Evolutionary conservation across 1,284 basidiomycete species (phyloP).

Genomic region (Moesziomyces antarcticus): DNA sequence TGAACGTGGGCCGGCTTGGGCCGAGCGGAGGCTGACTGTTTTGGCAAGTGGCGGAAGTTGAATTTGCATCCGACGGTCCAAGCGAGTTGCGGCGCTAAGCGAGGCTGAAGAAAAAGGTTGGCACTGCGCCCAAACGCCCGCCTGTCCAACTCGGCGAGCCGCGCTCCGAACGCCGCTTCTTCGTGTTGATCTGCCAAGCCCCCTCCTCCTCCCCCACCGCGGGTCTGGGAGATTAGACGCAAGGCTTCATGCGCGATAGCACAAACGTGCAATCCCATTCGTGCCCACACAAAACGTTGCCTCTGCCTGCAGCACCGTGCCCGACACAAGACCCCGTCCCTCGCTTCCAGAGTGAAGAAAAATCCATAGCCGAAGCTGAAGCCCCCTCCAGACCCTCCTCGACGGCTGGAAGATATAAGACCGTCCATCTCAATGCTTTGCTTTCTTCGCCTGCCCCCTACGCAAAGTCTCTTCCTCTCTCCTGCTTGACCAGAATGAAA

Average conservation of each 20-base stretch:
- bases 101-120: too few relatives aligned
- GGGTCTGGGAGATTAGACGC: conserved; percentile 2
- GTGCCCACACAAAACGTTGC: not conserved
- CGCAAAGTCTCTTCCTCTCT: conserved; percentile 3
- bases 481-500: conserved; percentile 15
- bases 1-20: too few relatives aligned
- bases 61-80: too few relatives aligned
- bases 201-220: too few relatives aligned
- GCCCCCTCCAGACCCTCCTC: not conserved
- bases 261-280: conserved; percentile 22
- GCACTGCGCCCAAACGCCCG: too few relatives aligned
- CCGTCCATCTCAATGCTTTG: not conserved
- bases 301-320: not conserved
- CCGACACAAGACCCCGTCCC: too few relatives aligned
- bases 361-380: conserved; percentile 9
- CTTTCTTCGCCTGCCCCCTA: conserved; percentile 5
- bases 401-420: not conserved
- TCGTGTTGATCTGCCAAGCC: too few relatives aligned
- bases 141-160: too few relatives aligned
- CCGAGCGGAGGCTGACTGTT: too few relatives aligned
- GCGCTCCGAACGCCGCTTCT: too few relatives aligned
- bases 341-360: not conserved
- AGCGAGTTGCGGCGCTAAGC: too few relatives aligned
- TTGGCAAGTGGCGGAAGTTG: too few relatives aligned
- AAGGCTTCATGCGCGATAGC: conserved; percentile 19